Percentiles rank a stretch among this genome's conserved stretches.
Evolutionary conservation across 352 stramenopile species (phyloP).

Genomic region (Phytophthora rubi): DNA sequence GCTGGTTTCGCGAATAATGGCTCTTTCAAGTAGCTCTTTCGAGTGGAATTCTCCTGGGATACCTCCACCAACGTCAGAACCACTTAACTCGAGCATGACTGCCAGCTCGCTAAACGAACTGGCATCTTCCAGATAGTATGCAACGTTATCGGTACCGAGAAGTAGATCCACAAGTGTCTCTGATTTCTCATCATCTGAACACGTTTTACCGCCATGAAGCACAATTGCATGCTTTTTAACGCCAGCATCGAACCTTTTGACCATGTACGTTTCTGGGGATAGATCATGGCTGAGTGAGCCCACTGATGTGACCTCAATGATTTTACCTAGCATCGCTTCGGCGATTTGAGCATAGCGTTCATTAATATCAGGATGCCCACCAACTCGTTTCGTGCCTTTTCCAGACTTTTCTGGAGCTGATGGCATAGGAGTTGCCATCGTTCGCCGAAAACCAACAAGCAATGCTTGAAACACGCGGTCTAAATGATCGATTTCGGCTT

Average conservation of each 20-base stretch:
- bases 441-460: conserved; percentile 28
- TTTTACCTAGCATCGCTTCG: conserved; percentile 38
- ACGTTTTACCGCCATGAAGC: background rate
- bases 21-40: conserved; percentile 47
- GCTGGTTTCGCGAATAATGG: conserved; percentile 40
- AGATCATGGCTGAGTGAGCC: conserved; percentile 14
- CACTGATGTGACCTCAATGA: conserved; percentile 32
- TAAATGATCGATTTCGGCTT: conserved; percentile 33
- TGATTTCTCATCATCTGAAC: conserved; percentile 1
- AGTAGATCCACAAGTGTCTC: conserved; percentile 33
- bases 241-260: conserved; percentile 31
- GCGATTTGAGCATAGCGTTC: conserved; percentile 33
- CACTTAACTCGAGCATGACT: conserved; percentile 39
- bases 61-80: conserved; percentile 27
- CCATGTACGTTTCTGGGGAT: conserved; percentile 19
- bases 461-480: conserved; percentile 44
- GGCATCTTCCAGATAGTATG: conserved; percentile 35
- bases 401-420: background rate
- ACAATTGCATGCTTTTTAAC: conserved; percentile 29
- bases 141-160: conserved; percentile 25
- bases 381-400: conserved; percentile 19
- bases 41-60: conserved; percentile 43
- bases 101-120: conserved; percentile 38
- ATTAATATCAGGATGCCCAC: conserved; percentile 15
- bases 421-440: background rate